Evolutionary conservation across 805 yeast species (phyloP), one percentile per base, ranked within the genome.

Genomic region (Candida bentonensis): DNA sequence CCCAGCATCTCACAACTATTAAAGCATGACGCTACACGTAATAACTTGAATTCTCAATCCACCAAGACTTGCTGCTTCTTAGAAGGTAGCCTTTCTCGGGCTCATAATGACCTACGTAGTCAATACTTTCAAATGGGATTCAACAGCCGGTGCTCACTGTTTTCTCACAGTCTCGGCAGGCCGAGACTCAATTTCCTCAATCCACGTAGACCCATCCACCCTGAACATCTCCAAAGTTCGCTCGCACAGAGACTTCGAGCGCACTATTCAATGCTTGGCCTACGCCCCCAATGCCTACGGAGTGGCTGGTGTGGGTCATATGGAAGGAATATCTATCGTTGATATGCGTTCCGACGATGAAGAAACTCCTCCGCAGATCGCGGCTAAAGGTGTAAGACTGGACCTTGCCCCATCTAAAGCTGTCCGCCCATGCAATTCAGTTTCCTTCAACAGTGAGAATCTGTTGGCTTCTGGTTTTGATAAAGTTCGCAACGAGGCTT

Each of bases 401-500:
- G n/a, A 30, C 20, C n/a, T 30, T 11, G 20, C 11, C 11, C 36
- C 36, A 7, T 30, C 86, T 0, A 74, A 76, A 45, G 86, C 79
- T 47, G 68, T 75, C 17, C 66, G 95, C 45, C 80, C 89, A 1
- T 81, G 94, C 52, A 85, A 84, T 53, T 62, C 88, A 0, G 53
- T 86, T 1, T 72, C 88, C 0, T 82, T 87, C 62, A 83, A 76
- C 55, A 65, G 69, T 22, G 65, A 68, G 23, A 82, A 82, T 1
- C 59, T 82, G 23, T 65, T 87, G 3, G 95, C 85, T 0, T 75
- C 80, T 28, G 95, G 94, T 0, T 71, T 79, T 46, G 96, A 86
- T 49, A 74, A 84, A 51, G 79, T 81, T 20, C 69, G 87, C 44
- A 83, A 76, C 50, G 94, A 83, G 53, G 74, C 76, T 47, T 78